A percentile compares a stretch with the other conserved stretches of the same genome.
phyloP scores from a whole-genome alignment of 345 rosid species.

The Citrus sp. region DNA sequence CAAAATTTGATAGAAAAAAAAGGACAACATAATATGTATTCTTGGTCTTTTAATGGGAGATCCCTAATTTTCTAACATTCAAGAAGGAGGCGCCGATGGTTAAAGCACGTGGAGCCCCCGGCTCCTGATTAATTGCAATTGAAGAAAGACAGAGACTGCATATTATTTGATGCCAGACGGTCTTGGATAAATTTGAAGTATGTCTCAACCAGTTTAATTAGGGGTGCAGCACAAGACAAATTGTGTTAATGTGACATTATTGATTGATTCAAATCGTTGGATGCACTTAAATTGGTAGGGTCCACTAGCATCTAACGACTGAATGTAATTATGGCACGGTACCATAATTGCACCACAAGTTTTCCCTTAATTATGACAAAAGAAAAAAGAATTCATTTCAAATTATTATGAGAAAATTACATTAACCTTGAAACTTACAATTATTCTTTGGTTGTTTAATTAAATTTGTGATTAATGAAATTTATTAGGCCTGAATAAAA shows the following conservation, averaged over 20 bases:
- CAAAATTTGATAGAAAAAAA: background rate
- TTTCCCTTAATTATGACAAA: background rate
- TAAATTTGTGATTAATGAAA: too few species aligned
- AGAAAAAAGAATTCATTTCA: too few species aligned
- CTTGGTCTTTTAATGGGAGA: background rate
- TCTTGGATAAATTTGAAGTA: background rate
- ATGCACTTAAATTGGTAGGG: too few species aligned
- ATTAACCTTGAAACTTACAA: too few species aligned
- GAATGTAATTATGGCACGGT: fast-evolving
- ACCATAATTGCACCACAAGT: too few species aligned
- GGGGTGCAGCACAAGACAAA: too few species aligned
- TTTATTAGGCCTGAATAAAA: too few species aligned
- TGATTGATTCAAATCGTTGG: too few species aligned
- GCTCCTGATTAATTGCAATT: background rate
- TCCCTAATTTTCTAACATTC: background rate
- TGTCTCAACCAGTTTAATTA: background rate
- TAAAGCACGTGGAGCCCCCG: background rate
- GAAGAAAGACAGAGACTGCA: background rate
- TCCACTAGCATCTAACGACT: fast-evolving
- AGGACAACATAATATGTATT: too few species aligned
- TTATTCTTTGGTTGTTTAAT: too few species aligned
- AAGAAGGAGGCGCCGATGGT: background rate
- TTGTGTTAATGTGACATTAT: too few species aligned
- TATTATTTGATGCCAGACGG: background rate
- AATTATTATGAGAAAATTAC: too few species aligned